Percentiles rank a stretch among this genome's conserved stretches.
Evolutionary conservation across 371 early-diverging fungal genomes (phyloP).

Genomic region (Rhizopus sp.): DNA sequence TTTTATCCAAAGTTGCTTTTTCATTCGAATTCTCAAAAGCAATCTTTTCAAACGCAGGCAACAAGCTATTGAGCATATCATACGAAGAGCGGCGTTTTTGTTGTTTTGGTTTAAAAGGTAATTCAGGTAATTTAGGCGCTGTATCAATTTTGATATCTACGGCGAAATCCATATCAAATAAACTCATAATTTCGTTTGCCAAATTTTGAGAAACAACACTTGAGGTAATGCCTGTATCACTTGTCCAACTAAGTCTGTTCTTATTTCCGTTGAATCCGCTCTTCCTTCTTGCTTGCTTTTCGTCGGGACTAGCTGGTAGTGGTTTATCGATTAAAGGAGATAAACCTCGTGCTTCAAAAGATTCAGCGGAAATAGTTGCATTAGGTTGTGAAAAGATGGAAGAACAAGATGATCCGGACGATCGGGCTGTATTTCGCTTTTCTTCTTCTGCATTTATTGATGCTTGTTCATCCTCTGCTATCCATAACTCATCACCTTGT

Average conservation of each 20-base stretch:
- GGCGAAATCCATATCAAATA: conserved; percentile 57
- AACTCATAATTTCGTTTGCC: conserved; percentile 50
- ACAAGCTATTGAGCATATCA: conserved; percentile 21
- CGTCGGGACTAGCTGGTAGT: conserved; percentile 25
- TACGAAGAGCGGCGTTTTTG: conserved; percentile 20
- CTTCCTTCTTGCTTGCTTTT: conserved; percentile 18
- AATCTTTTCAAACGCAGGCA: conserved; percentile 31
- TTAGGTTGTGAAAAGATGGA: conserved; percentile 28
- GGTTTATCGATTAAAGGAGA: conserved; percentile 27
- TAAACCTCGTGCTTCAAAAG: conserved; percentile 15
- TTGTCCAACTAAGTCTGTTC: conserved; percentile 46
- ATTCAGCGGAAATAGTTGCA: conserved; percentile 21
- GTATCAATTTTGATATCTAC: conserved; percentile 46
- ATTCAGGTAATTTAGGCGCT: conserved; percentile 43
- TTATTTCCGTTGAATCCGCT: conserved; percentile 25
- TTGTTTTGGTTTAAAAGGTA: conserved; percentile 26
- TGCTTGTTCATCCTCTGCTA: conserved; percentile 20
- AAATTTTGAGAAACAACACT: conserved; percentile 35
- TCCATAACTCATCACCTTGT: conserved; percentile 21
- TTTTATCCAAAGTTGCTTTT: conserved; percentile 5
- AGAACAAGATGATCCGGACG: conserved; percentile 6
- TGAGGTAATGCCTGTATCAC: conserved; percentile 40
- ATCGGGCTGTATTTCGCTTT: conserved; percentile 3
- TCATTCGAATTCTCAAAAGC: conserved; percentile 19
- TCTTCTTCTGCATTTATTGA: not conserved